phyloP scores from a whole-genome alignment of 176 grass and related monocot genomes.

The Triticum turgidum region DNA sequence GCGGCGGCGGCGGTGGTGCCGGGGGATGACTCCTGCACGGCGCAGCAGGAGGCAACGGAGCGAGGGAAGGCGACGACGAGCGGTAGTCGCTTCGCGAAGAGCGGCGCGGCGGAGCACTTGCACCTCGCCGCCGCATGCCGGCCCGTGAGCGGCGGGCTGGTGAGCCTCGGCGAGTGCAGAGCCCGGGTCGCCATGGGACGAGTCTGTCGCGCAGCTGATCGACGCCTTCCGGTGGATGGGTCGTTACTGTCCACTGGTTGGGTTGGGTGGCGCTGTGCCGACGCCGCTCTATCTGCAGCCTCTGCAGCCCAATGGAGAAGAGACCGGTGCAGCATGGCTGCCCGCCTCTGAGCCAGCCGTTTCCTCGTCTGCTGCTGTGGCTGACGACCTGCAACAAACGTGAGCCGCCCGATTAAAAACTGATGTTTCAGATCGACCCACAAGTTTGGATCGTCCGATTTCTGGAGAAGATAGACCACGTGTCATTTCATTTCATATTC shows the following conservation, averaged over 20 bases:
- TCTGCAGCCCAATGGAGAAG: neutral
- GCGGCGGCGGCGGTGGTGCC: constrained; percentile 25
- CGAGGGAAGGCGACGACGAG: constrained; percentile 35
- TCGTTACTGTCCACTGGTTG: constrained; percentile 41
- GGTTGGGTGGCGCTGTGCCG: constrained; percentile 38
- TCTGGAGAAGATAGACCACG: too few relatives aligned
- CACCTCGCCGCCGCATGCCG: constrained; percentile 20
- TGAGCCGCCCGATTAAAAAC: neutral
- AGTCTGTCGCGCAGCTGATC: neutral
- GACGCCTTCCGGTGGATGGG: neutral
- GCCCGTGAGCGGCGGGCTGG: neutral
- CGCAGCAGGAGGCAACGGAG: constrained; percentile 31
- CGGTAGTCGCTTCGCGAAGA: constrained; percentile 28
- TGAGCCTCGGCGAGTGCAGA: constrained; percentile 23
- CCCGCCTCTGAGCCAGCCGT: constrained; percentile 31
- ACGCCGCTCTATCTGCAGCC: constrained; percentile 36
- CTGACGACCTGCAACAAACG: neutral
- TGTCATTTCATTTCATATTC: too few relatives aligned
- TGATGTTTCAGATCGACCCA: neutral
- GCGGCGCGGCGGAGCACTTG: constrained; percentile 25
- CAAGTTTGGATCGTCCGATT: too few relatives aligned
- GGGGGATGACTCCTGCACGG: constrained; percentile 48
- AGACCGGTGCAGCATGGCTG: neutral
- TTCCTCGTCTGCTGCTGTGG: neutral
- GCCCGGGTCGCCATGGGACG: constrained; percentile 43